Evolutionary conservation across 257 asterid genomes (phyloP).

Genomic region (Salvia hispanica): DNA sequence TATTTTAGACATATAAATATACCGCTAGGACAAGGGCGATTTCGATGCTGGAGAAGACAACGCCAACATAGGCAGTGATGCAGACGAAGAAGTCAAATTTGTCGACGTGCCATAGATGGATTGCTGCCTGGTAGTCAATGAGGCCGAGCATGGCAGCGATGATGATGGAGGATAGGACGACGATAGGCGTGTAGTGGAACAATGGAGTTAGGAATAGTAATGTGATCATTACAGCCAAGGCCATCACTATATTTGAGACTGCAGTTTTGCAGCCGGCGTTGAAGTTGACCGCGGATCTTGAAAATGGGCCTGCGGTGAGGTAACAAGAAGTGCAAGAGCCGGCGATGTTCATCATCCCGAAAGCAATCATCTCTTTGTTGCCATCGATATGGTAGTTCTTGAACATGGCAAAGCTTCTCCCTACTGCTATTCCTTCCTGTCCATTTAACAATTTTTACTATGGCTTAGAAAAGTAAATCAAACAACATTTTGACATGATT

Average conservation of each 20-base stretch:
- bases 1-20: too few species aligned
- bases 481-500: too few species aligned
- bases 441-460: background rate
- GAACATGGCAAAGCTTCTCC: slow-evolving; percentile 94
- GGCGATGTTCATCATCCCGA: slow-evolving; percentile 87
- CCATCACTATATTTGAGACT: slow-evolving; percentile 81
- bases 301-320: slow-evolving; percentile 89
- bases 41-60: slow-evolving; percentile 80
- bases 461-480: too few species aligned
- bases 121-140: slow-evolving; percentile 86
- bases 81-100: slow-evolving; percentile 88
- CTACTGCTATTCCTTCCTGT: slow-evolving; percentile 98
- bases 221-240: slow-evolving; percentile 85
- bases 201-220: slow-evolving; percentile 71
- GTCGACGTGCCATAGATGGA: slow-evolving; percentile 84
- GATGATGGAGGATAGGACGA: slow-evolving; percentile 81
- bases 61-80: slow-evolving; percentile 80
- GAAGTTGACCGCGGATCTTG: slow-evolving; percentile 73
- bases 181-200: slow-evolving; percentile 82
- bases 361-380: slow-evolving; percentile 96
- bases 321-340: slow-evolving; percentile 95
- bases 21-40: slow-evolving; percentile 81
- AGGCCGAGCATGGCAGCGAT: slow-evolving; percentile 96
- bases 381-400: slow-evolving; percentile 95
- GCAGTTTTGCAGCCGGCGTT: slow-evolving; percentile 77